Evolutionary conservation across 345 rosid genomes (phyloP).

Genomic region (Acer negundo): DNA sequence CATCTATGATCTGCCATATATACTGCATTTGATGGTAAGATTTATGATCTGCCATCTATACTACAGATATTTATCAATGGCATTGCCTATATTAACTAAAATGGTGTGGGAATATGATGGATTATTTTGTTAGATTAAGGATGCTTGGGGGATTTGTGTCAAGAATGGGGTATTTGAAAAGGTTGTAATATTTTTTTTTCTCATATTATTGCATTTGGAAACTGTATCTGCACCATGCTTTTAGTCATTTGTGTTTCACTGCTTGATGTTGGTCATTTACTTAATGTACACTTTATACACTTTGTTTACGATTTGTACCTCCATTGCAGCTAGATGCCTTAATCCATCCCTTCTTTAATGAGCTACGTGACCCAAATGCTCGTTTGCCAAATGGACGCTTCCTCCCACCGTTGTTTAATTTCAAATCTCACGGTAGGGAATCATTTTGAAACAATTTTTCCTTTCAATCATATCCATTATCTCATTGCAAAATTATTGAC

Average conservation of each 20-base stretch:
- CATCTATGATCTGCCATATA: not conserved
- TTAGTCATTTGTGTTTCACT: not conserved
- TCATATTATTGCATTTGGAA: not conserved
- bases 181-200: too few relatives aligned
- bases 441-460: not conserved
- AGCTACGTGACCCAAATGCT: slow-evolving; percentile 75
- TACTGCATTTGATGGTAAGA: not conserved
- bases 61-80: not conserved
- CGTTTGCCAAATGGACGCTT: slow-evolving; percentile 86
- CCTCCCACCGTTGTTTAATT: slow-evolving; percentile 89
- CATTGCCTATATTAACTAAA: not conserved
- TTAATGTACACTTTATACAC: not conserved
- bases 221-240: not conserved
- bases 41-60: not conserved
- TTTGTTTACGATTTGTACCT: not conserved
- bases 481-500: not conserved
- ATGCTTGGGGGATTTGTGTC: not conserved
- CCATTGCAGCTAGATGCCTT: slow-evolving; percentile 73
- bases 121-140: not conserved
- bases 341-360: slow-evolving; percentile 94
- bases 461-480: not conserved
- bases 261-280: not conserved
- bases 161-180: not conserved
- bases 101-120: not conserved
- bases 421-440: slow-evolving; percentile 74